Base-by-base conservation (phyloP, 257 asterid genomes). In the Lycium ferocissimum region DNA sequence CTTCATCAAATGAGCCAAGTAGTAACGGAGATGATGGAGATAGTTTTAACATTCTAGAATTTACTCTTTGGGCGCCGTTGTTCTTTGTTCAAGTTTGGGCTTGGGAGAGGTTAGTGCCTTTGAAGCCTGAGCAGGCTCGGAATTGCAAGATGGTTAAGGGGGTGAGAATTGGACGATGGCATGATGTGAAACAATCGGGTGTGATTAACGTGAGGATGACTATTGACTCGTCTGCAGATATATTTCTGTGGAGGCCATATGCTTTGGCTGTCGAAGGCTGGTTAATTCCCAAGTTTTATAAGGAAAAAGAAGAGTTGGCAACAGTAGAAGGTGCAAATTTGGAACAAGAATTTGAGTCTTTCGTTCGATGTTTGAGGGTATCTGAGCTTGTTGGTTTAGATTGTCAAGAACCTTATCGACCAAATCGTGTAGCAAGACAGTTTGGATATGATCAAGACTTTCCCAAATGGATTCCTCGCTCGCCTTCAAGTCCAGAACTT, bases 11-110 rank as follows among this genome's bases (percentile, higher is more conserved):
- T 13, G 59, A 33, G 14, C 18, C 18, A 20, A 35, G 26, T 26
- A 62, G 37, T 26, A 53, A 38, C n/a, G 66, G 7, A 18, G 85
- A 54, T 38, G 49, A 15, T 40, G 57, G 54, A 58, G 73, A 82
- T 13, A 67, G 62, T 22, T 70, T 51, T 78, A 15, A 63, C 57
- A 10, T 54, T 66, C 81, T 87, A 20, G 89, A 11, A 14, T 20
- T 88, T 9, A 58, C 72, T 8, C 84, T 89, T 59, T 86, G 89
- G 85, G 83, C 88, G 4, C 91, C 92, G 5, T 33, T 90, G 51
- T 75, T 79, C 9, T 51, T 90, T 3, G 88, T 91, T 76, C 91
- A 91, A 85, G 84, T 89, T 63, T 91, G 93, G 94, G 89, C 84
- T 12, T 91, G 93, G 93, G 94, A 91, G 71, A 88, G 94, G 81